A percentile compares a stretch with the other conserved stretches of the same genome.
These are phyloP conservation scores for Solanum paucissectum DNA, from an alignment of 257 asterid species.

Conservation along the genomic window DNA sequence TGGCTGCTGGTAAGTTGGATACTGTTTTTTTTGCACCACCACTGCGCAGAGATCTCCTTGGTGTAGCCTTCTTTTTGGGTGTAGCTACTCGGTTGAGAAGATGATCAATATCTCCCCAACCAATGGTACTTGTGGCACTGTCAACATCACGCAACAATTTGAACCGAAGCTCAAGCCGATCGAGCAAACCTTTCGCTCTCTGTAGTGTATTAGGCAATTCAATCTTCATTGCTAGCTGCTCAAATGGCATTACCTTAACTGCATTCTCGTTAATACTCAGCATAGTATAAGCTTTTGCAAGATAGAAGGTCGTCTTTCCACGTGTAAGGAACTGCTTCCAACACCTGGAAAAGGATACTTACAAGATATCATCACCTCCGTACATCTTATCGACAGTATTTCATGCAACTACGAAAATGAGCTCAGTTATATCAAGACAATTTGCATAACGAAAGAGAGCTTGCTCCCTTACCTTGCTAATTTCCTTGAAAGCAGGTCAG, in stretches of 20 bases:
- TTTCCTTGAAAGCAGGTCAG: slow-evolving; percentile 57
- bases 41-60: slow-evolving; percentile 32
- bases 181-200: slow-evolving; percentile 60
- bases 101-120: slow-evolving; percentile 73
- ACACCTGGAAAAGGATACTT: slow-evolving; percentile 33
- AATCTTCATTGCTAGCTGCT: slow-evolving; percentile 65
- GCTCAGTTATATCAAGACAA: background rate
- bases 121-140: slow-evolving; percentile 23
- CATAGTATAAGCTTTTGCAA: slow-evolving; percentile 50
- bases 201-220: slow-evolving; percentile 58
- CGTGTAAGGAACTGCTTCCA: slow-evolving; percentile 50
- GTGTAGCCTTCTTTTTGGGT: slow-evolving; percentile 45
- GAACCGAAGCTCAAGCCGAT: slow-evolving; percentile 65
- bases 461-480: slow-evolving; percentile 45
- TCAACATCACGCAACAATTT: slow-evolving; percentile 30
- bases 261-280: slow-evolving; percentile 55
- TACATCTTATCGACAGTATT: background rate
- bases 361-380: background rate
- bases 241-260: slow-evolving; percentile 78
- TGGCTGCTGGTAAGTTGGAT: slow-evolving; percentile 16
- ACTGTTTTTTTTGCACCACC: slow-evolving; percentile 23
- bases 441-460: background rate
- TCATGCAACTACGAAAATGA: background rate
- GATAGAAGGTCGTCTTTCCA: slow-evolving; percentile 46
- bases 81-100: slow-evolving; percentile 82